phyloP scores from a whole-genome alignment of 495 filamentous ascomycete species.

The Ascodesmis nigricans region DNA sequence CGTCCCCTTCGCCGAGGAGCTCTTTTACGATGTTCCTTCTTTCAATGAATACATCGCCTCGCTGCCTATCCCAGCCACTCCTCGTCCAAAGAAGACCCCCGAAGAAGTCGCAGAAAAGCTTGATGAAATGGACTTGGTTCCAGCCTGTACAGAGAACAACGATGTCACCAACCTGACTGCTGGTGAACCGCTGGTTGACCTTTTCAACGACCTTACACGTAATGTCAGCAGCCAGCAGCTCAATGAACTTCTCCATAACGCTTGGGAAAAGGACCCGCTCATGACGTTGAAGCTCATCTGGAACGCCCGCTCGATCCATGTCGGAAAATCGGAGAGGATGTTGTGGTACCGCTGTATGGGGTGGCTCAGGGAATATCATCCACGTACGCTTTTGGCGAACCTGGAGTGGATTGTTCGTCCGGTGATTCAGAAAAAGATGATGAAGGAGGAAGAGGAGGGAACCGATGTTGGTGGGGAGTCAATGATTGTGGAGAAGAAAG shows the following conservation, averaged over 20 bases:
- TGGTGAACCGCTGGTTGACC: background rate
- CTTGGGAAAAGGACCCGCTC: constrained; percentile 24
- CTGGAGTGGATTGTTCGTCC: constrained; percentile 28
- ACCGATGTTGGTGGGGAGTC: constrained; percentile 15
- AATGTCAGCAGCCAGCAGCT: background rate
- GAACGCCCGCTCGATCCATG: constrained; percentile 30
- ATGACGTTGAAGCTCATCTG: constrained; percentile 31
- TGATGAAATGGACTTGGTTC: background rate
- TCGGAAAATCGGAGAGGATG: constrained; percentile 25
- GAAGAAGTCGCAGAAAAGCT: background rate
- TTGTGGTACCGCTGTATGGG: constrained; percentile 28
- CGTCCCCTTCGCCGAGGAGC: background rate
- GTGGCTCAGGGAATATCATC: constrained; percentile 27
- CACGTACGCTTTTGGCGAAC: constrained; percentile 25
- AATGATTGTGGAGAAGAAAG: constrained; percentile 14
- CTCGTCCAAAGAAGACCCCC: background rate
- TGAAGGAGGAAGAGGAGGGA: constrained; percentile 15
- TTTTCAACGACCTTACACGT: background rate
- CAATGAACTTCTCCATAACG: background rate
- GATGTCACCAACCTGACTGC: background rate
- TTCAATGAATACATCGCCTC: constrained; percentile 1
- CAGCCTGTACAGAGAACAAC: background rate
- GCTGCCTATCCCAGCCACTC: background rate
- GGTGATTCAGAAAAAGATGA: constrained; percentile 26
- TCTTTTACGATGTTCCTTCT: constrained; percentile 1